Conservation (phyloP, 495 filamentous ascomycete species). For the Lepidopterella palustris region DNA sequence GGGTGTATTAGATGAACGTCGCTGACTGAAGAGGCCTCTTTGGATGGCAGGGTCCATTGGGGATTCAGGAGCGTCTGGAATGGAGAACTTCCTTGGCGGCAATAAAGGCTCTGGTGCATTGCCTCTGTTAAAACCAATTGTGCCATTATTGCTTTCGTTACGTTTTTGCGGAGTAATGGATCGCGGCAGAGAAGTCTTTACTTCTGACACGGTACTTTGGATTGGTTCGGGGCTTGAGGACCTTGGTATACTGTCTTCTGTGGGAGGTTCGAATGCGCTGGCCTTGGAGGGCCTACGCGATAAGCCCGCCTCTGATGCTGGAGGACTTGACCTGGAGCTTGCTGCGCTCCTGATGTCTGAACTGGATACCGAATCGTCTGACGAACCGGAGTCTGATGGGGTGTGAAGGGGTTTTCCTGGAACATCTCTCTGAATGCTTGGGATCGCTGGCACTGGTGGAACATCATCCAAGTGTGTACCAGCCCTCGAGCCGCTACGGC, state of each 20-base stretch:
- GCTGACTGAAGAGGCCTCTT: slow-evolving; percentile 37
- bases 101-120: slow-evolving; percentile 16
- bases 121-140: slow-evolving; percentile 12
- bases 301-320: slow-evolving; percentile 28
- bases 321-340: slow-evolving; percentile 66
- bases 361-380: slow-evolving; percentile 55
- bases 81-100: not conserved
- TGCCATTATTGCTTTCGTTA: not conserved
- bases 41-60: slow-evolving; percentile 55
- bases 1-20: slow-evolving; percentile 24
- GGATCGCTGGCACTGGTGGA: slow-evolving; percentile 41
- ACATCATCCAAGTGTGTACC: slow-evolving; percentile 3
- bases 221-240: slow-evolving; percentile 12
- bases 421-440: slow-evolving; percentile 40
- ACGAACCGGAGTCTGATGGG: slow-evolving; percentile 60
- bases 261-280: not conserved
- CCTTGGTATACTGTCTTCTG: slow-evolving; percentile 16
- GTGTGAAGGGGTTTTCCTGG: slow-evolving; percentile 53
- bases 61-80: slow-evolving; percentile 42
- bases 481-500: slow-evolving; percentile 18
- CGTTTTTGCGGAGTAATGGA: not conserved
- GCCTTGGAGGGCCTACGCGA: slow-evolving; percentile 17
- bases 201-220: not conserved
- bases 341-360: slow-evolving; percentile 55
- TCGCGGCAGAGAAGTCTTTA: not conserved